phyloP scores from a whole-genome alignment of 2,329 filamentous ascomycete species.

The Diplodia mutila region DNA sequence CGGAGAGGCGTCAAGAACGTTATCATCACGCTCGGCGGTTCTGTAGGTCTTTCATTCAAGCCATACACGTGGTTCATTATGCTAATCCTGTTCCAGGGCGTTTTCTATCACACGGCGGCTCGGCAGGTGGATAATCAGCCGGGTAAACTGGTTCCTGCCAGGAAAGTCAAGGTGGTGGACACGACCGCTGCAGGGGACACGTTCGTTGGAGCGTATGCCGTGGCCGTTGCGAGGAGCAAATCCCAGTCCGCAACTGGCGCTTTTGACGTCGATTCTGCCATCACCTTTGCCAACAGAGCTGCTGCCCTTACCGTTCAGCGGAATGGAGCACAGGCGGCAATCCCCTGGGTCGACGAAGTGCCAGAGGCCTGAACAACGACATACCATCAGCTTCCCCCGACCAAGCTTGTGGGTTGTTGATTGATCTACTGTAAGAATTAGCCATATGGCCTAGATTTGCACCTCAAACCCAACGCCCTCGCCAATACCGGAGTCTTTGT shows the following conservation, averaged over 20 bases:
- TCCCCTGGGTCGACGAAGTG: conserved; percentile 66
- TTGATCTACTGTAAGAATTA: not conserved
- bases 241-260: conserved; percentile 32
- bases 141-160: conserved; percentile 60
- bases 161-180: conserved; percentile 79
- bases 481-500: not conserved
- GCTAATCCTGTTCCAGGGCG: conserved; percentile 39
- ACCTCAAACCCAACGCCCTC: not conserved
- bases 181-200: conserved; percentile 95
- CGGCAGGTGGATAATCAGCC: conserved; percentile 48
- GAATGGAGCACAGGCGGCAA: conserved; percentile 66
- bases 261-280: conserved; percentile 60
- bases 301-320: conserved; percentile 69
- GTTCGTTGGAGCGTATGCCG: conserved; percentile 86
- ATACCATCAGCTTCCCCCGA: too few species aligned
- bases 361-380: conserved; percentile 30
- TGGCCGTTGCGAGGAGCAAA: conserved; percentile 61
- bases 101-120: conserved; percentile 49
- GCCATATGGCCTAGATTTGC: not conserved
- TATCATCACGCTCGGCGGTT: conserved; percentile 80
- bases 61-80: not conserved
- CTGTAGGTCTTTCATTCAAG: conserved; percentile 53
- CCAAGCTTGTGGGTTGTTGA: too few species aligned
- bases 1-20: conserved; percentile 72
- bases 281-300: conserved; percentile 63